Base-by-base conservation (phyloP, 2,329 filamentous ascomycete genomes). In the Cladophialophora psammophila region DNA sequence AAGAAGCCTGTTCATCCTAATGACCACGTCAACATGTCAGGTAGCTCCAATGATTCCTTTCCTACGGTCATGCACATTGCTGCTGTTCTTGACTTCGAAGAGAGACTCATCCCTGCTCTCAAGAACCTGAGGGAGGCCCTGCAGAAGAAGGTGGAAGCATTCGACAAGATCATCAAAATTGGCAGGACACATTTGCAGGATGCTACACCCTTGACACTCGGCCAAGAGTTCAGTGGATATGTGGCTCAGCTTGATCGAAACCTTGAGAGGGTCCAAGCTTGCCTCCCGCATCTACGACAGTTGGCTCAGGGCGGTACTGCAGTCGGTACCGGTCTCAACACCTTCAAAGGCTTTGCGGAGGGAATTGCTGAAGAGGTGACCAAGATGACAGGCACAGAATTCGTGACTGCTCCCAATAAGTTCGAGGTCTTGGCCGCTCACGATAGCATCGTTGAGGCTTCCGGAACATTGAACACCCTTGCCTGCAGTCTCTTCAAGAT, bases 61-160 rank as follows among this genome's bases (percentile, higher is more conserved):
- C 95, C 95, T 50, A 98, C 95, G 73, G 95, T 97, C 79, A 99
- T 99, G 95, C 95, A 98, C 86, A 97, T 99, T 78, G 94, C 95
- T 68, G 94, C 94, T 71, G 94, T 98, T 57, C 87, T 98, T 68
- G 95, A 98, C 81, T 86, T 97, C 68, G 93, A 97, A 83, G 86
- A 90, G 77, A 87, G 90, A 74, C 89, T 99, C 54, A 82, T 98
- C 18, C 95, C 95, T 45, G 86, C 93, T 57, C 86, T 98, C 70
- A 89, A 86, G 80, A 93, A 88, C 80, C 88, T 99, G 64, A 91
- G 93, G 71, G 86, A 90, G 70, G 93, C 93, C 58, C 86, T 99
- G 69, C 90, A 97, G 84, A 86, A 87, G 79, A 98, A 98, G 88
- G 89, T 92, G 50, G 89, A 96, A 75, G 88, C 91, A 59, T 99